Evolutionary conservation across 202 grass and related monocot genomes (phyloP).

Genomic region (Zoysia matrella): DNA sequence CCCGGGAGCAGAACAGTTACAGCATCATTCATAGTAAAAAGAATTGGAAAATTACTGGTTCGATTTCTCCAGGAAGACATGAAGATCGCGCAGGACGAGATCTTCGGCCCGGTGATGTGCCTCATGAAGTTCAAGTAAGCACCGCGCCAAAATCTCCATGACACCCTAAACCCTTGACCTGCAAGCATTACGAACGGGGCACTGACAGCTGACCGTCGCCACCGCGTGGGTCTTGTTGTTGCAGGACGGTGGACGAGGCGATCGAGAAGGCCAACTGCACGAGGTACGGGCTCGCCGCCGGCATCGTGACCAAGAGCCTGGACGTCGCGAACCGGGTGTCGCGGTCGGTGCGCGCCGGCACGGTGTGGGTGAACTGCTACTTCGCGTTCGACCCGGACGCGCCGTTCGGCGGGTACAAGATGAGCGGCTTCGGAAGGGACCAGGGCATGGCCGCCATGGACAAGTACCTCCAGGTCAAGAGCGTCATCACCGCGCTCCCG

Average conservation of each 20-base stretch:
- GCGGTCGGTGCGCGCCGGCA: slow-evolving; percentile 82
- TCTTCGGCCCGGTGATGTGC: slow-evolving; percentile 94
- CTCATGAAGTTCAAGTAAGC: slow-evolving; percentile 81
- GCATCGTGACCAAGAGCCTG: slow-evolving; percentile 93
- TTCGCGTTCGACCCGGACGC: slow-evolving; percentile 80
- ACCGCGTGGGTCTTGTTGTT: background rate
- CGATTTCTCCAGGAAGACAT: slow-evolving; percentile 67
- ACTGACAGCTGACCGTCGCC: background rate
- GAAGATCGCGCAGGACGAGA: slow-evolving; percentile 91
- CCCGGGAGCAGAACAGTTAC: background rate
- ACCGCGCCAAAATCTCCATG: background rate
- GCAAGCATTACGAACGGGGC: too few relatives aligned
- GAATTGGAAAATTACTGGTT: background rate
- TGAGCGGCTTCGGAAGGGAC: slow-evolving; percentile 94
- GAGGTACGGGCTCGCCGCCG: slow-evolving; percentile 80
- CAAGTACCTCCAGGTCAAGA: slow-evolving; percentile 92
- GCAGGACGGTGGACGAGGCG: slow-evolving; percentile 81
- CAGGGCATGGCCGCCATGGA: slow-evolving; percentile 71
- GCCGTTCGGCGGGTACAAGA: slow-evolving; percentile 90
- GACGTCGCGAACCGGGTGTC: too few relatives aligned
- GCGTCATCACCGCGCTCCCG: slow-evolving; percentile 76
- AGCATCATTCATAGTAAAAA: background rate
- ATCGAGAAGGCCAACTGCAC: slow-evolving; percentile 92
- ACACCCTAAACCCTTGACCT: background rate
- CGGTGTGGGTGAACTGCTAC: slow-evolving; percentile 95